Percentiles rank a stretch among this genome's conserved stretches.
These are phyloP conservation scores for Sporothrix schenckii DNA, from an alignment of 2,329 filamentous ascomycete genomes.

Conservation along the genomic window DNA sequence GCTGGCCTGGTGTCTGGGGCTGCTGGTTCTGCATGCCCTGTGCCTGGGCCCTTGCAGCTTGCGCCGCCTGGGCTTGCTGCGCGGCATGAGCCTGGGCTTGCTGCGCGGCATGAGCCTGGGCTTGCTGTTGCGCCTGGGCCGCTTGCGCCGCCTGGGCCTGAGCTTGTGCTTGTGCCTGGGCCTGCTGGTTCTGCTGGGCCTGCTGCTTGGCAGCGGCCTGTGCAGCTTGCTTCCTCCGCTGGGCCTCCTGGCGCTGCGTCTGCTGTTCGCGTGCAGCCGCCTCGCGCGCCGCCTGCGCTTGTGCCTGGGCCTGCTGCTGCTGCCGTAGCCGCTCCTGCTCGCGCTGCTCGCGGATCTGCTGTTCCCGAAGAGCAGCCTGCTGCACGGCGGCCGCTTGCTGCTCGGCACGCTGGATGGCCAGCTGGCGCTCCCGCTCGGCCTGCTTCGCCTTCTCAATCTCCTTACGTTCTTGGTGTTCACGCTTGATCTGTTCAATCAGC, in stretches of 20 bases:
- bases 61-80: conserved; percentile 40
- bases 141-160: conserved; percentile 44
- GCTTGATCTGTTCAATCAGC: conserved; percentile 80
- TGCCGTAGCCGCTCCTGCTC: conserved; percentile 34
- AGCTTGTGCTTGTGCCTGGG: conserved; percentile 32
- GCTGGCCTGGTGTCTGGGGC: conserved; percentile 30
- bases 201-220: conserved; percentile 38
- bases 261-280: conserved; percentile 48
- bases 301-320: conserved; percentile 38
- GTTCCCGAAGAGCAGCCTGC: conserved; percentile 31
- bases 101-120: conserved; percentile 38
- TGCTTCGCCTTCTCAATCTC: conserved; percentile 74
- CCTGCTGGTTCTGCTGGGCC: conserved; percentile 46
- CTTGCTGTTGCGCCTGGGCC: conserved; percentile 22
- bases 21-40: conserved; percentile 37
- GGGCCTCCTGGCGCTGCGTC: conserved; percentile 43
- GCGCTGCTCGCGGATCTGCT: conserved; percentile 37
- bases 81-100: conserved; percentile 38
- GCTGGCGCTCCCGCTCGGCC: conserved; percentile 59
- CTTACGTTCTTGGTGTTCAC: conserved; percentile 74
- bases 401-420: conserved; percentile 55
- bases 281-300: conserved; percentile 44
- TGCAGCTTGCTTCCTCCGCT: conserved; percentile 43
- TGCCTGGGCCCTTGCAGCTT: conserved; percentile 21
- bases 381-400: conserved; percentile 47